Evolutionary conservation across 2,329 filamentous ascomycete genomes (phyloP).

Genomic region (Venturia carpophila): DNA sequence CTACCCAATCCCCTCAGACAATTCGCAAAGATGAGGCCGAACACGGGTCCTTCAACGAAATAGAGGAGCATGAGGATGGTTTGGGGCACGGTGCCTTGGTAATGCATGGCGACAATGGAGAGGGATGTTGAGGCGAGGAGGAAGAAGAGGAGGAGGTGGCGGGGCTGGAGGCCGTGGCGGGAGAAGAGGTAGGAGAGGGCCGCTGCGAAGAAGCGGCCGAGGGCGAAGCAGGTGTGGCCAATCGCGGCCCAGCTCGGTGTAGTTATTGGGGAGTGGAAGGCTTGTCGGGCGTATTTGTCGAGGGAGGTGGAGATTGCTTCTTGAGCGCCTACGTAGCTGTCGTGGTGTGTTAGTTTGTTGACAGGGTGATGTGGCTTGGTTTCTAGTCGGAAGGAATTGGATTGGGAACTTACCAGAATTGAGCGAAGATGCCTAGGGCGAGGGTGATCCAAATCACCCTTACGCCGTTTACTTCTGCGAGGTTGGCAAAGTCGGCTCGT

Average conservation of each 20-base stretch:
- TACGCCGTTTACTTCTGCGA: slow-evolving; percentile 30
- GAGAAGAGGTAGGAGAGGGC: slow-evolving; percentile 39
- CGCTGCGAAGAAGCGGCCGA: slow-evolving; percentile 51
- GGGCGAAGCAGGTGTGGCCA: slow-evolving; percentile 50
- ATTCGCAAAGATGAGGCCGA: slow-evolving; percentile 52
- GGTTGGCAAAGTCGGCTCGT: slow-evolving; percentile 43
- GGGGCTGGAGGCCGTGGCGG: slow-evolving; percentile 41
- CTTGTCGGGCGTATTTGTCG: slow-evolving; percentile 32
- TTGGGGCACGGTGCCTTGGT: slow-evolving; percentile 37
- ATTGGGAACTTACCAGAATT: slow-evolving; percentile 38
- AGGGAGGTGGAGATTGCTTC: slow-evolving; percentile 48
- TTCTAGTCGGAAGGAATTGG: neutral
- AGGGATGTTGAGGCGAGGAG: slow-evolving; percentile 48
- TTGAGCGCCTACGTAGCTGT: slow-evolving; percentile 50
- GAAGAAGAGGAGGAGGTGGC: slow-evolving; percentile 48
- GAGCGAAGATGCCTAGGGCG: slow-evolving; percentile 44
- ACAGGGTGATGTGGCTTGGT: no score
- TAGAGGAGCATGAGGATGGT: slow-evolving; percentile 41
- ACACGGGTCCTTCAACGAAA: slow-evolving; percentile 54
- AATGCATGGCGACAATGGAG: slow-evolving; percentile 43
- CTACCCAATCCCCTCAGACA: slow-evolving; percentile 49
- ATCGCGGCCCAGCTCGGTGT: slow-evolving; percentile 35
- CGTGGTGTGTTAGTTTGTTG: neutral
- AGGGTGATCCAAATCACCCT: slow-evolving; percentile 49
- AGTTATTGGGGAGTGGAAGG: neutral